Evolutionary conservation across 2,329 filamentous ascomycete genomes (phyloP).

Genomic region (Aspergillus sp.): DNA sequence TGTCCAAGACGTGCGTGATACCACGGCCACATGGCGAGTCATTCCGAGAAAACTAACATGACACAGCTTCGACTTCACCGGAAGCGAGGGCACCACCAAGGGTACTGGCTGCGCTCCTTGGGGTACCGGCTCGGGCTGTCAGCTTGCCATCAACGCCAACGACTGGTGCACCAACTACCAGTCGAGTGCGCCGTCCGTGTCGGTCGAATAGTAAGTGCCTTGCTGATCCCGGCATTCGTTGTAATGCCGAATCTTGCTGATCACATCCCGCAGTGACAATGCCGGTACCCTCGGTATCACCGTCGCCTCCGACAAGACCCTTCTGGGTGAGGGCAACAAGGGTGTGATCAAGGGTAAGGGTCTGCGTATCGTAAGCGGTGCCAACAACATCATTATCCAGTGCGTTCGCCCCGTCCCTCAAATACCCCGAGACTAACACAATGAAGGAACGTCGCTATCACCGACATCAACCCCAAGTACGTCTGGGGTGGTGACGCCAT

Average conservation of each 20-base stretch:
- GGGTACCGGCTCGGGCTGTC: constrained; percentile 53
- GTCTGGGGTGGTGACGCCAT: constrained; percentile 61
- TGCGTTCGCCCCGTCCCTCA: background rate
- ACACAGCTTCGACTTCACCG: constrained; percentile 17
- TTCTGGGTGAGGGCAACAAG: constrained; percentile 52
- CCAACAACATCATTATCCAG: constrained; percentile 60
- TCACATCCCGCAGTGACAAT: constrained; percentile 40
- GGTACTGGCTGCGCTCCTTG: constrained; percentile 58
- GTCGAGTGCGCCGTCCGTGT: constrained; percentile 48
- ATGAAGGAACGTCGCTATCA: constrained; percentile 50
- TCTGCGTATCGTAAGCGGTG: constrained; percentile 47
- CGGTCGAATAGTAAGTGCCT: constrained; percentile 32
- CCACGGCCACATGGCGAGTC: too few relatives aligned
- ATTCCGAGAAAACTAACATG: background rate
- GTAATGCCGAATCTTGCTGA: background rate
- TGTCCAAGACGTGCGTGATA: constrained; percentile 17
- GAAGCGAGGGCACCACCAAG: constrained; percentile 39
- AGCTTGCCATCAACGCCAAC: constrained; percentile 60
- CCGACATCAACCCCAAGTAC: constrained; percentile 56
- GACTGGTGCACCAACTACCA: constrained; percentile 61
- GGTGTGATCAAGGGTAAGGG: constrained; percentile 60
- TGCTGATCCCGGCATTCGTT: too few relatives aligned
- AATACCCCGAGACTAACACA: background rate
- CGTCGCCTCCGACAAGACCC: constrained; percentile 57
- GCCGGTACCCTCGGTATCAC: constrained; percentile 52